These are phyloP conservation scores for Neofusicoccum ribis DNA, from an alignment of 2,329 filamentous ascomycete species.

Conservation along the genomic window DNA sequence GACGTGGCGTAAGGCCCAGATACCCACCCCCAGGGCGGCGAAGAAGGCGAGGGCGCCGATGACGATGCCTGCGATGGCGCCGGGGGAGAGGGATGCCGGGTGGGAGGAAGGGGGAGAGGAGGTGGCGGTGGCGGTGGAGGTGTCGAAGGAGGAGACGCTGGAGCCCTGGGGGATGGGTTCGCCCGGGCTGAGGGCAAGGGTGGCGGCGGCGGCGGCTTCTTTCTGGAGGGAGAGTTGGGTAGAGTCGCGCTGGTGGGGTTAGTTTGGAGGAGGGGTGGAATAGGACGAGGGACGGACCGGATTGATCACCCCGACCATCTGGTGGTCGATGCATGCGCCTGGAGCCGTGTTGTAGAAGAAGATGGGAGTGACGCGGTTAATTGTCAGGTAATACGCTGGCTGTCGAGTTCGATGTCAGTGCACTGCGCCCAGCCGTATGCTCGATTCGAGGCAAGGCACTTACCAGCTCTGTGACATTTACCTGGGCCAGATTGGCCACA, in stretches of 20 bases:
- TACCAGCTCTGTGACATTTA: background rate
- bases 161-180: conserved; percentile 33
- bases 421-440: background rate
- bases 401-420: background rate
- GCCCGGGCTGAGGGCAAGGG: conserved; percentile 36
- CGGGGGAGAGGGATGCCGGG: conserved; percentile 29
- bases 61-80: conserved; percentile 54
- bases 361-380: conserved; percentile 36
- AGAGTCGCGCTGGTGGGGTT: background rate
- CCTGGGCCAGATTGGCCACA: conserved; percentile 1
- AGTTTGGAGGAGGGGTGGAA: background rate
- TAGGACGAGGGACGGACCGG: conserved; percentile 47
- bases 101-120: background rate
- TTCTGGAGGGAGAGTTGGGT: conserved; percentile 27
- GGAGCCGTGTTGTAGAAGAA: conserved; percentile 54
- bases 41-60: conserved; percentile 50
- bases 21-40: conserved; percentile 26
- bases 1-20: conserved; percentile 31
- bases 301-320: conserved; percentile 78
- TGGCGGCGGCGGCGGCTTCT: conserved; percentile 26
- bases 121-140: conserved; percentile 18
- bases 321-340: conserved; percentile 62
- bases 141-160: conserved; percentile 20
- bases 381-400: conserved; percentile 22
- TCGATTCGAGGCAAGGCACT: background rate